Percentiles rank a stretch among this genome's conserved stretches.
phyloP scores from a whole-genome alignment of 306 rosid genomes.

The Abrus precatorius region DNA sequence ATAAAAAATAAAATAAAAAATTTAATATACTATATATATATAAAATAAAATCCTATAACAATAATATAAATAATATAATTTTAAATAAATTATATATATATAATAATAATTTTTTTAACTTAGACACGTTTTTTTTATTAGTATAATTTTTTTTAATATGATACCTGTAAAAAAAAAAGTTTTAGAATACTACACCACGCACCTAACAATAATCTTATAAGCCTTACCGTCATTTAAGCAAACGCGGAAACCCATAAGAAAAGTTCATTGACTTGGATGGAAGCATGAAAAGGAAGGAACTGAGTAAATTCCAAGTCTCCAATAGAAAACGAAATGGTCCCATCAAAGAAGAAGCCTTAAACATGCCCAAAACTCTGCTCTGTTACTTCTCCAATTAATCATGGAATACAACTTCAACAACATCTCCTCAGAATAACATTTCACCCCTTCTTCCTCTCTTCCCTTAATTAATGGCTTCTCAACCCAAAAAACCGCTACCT shows the following conservation, averaged over 20 bases:
- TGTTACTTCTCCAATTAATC: too few species aligned
- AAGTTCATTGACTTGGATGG: background rate
- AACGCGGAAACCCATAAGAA: slow-evolving; percentile 33
- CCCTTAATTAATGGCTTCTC: slow-evolving; percentile 35
- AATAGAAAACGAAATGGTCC: background rate
- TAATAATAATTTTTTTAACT: too few species aligned
- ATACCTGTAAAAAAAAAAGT: too few species aligned
- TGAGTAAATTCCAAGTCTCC: background rate
- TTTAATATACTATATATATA: too few species aligned
- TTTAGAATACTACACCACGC: too few species aligned
- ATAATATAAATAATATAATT: too few species aligned
- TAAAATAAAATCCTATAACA: too few species aligned
- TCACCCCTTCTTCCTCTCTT: background rate
- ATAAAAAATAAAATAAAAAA: too few species aligned
- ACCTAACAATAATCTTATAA: background rate
- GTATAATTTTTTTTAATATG: too few species aligned
- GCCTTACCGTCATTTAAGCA: slow-evolving; percentile 23
- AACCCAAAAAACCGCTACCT: slow-evolving; percentile 19
- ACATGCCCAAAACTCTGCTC: background rate
- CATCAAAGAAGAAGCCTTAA: background rate
- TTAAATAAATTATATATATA: too few species aligned
- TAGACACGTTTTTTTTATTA: too few species aligned
- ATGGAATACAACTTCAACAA: background rate
- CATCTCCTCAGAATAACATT: background rate
- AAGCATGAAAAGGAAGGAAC: background rate